These are phyloP conservation scores for Holtermanniella nyarrowii DNA, from an alignment of 768 basidiomycete species.

Conservation along the genomic window DNA sequence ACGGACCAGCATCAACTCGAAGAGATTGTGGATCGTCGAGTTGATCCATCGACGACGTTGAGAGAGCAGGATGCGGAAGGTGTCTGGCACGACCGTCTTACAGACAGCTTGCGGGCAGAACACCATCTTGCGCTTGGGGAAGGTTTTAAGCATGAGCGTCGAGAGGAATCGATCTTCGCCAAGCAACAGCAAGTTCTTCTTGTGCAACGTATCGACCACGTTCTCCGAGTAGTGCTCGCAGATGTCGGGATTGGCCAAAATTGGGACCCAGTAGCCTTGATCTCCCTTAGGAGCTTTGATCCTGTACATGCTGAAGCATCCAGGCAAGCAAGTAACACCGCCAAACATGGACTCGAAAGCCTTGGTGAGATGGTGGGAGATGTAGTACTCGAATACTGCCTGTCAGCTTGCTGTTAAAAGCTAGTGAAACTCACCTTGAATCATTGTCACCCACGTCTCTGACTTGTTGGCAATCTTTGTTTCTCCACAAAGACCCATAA, in stretches of 20 bases:
- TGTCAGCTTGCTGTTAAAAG: constrained; percentile 4
- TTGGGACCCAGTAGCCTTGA: constrained; percentile 94
- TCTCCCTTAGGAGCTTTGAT: constrained; percentile 99
- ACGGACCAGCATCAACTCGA: constrained; percentile 85
- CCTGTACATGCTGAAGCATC: constrained; percentile 99
- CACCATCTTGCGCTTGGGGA: constrained; percentile 98
- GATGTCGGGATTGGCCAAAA: constrained; percentile 95
- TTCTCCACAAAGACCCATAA: constrained; percentile 98
- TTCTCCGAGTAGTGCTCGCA: constrained; percentile 99
- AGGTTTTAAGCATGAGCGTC: constrained; percentile 94
- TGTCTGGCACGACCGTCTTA: constrained; percentile 96
- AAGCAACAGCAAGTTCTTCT: constrained; percentile 93
- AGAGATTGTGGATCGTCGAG: constrained; percentile 93
- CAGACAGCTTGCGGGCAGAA: constrained; percentile 98
- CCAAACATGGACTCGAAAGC: constrained; percentile 99
- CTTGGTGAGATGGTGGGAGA: constrained; percentile 97
- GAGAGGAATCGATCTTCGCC: constrained; percentile 99
- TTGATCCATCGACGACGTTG: constrained; percentile 99
- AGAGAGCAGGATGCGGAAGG: constrained; percentile 82
- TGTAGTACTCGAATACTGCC: constrained; percentile 97
- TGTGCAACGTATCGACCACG: constrained; percentile 96
- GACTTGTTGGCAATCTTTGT: constrained; percentile 99
- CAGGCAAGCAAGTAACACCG: constrained; percentile 97
- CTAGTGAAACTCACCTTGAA: constrained; percentile 64
- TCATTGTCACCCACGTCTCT: constrained; percentile 98